Evolutionary conservation across 345 rosid species (phyloP).

Genomic region (Citrus medica): DNA sequence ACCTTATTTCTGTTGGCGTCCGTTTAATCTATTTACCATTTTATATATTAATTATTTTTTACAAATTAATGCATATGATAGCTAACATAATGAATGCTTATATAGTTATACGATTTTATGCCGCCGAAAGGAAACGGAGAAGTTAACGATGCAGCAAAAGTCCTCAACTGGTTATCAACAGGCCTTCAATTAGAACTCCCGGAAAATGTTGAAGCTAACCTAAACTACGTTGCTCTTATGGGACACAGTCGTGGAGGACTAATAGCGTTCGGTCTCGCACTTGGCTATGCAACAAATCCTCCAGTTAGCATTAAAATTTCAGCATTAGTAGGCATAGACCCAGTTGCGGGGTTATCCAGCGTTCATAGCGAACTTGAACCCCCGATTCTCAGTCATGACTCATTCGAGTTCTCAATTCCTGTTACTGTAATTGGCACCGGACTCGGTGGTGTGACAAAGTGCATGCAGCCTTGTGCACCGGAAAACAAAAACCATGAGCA

Average conservation of each 20-base stretch:
- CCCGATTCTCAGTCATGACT: conserved; percentile 14
- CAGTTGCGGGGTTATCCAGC: conserved; percentile 19
- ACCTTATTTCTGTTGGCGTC: no score
- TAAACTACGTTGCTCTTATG: conserved; percentile 16
- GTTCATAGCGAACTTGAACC: conserved; percentile 8
- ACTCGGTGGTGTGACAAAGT: conserved; percentile 12
- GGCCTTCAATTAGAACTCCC: conserved; percentile 20
- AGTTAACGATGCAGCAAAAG: conserved; percentile 23
- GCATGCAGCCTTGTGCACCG: conserved; percentile 28
- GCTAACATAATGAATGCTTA: neutral
- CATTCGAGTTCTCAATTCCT: conserved; percentile 28
- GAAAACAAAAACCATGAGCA: conserved; percentile 24
- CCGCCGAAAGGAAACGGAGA: conserved; percentile 24
- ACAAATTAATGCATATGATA: neutral
- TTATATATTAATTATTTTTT: no score
- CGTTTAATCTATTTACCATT: no score
- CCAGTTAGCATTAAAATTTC: conserved; percentile 1
- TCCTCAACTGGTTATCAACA: conserved; percentile 28
- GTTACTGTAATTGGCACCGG: conserved; percentile 32
- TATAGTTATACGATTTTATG: neutral
- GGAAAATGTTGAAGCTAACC: conserved; percentile 6
- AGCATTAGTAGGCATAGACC: conserved; percentile 33
- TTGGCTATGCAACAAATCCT: conserved; percentile 10
- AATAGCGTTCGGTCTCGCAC: conserved; percentile 31
- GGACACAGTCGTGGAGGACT: conserved; percentile 48